Evolutionary conservation across 768 basidiomycete genomes (phyloP).

Genomic region (Phallus indusiatus): DNA sequence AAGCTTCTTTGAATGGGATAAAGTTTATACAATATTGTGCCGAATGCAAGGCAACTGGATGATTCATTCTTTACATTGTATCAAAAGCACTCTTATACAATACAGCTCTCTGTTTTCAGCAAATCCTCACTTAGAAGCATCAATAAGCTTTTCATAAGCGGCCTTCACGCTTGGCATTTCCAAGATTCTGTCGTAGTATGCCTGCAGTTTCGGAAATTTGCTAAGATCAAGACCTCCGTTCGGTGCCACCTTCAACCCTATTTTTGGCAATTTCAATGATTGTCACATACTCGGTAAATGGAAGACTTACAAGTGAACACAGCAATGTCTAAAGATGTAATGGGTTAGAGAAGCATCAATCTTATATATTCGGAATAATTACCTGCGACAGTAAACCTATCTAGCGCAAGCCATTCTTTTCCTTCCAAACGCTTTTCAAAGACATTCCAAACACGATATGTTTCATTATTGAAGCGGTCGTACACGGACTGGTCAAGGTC

Average conservation of each 20-base stretch:
- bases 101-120: too few relatives aligned
- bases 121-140: not conserved
- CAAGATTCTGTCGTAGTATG: not conserved
- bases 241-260: not conserved
- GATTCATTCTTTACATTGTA: too few relatives aligned
- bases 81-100: too few relatives aligned
- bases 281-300: not conserved
- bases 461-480: slow-evolving; percentile 13
- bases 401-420: slow-evolving; percentile 26
- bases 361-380: not conserved
- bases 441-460: slow-evolving; percentile 14
- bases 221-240: not conserved
- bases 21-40: too few relatives aligned
- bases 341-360: not conserved
- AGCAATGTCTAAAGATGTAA: not conserved
- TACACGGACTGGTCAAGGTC: slow-evolving; percentile 1
- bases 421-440: slow-evolving; percentile 16
- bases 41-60: too few relatives aligned
- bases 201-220: not conserved
- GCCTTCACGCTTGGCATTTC: not conserved
- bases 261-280: not conserved
- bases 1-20: not conserved
- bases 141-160: not conserved
- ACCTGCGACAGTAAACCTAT: not conserved
- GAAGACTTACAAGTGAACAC: not conserved